Evolutionary conservation across 768 basidiomycete genomes (phyloP).

Genomic region (Psilocybe subaeruginosa): DNA sequence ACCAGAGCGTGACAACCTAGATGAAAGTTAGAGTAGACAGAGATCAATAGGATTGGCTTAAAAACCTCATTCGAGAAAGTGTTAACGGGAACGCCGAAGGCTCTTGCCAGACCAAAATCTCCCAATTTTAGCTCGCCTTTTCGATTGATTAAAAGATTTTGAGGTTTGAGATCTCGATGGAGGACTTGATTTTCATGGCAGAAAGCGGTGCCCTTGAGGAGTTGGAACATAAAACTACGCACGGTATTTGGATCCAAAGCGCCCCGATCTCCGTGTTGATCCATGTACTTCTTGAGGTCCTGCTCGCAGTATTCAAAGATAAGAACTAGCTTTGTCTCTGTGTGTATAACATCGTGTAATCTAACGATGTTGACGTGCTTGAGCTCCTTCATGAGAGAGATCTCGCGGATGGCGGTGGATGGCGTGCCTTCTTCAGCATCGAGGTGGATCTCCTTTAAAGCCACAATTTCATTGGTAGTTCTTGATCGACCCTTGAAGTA

Average conservation of each 20-base stretch:
- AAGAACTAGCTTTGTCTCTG: slow-evolving; percentile 95
- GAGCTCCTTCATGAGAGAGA: slow-evolving; percentile 98
- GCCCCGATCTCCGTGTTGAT: slow-evolving; percentile 94
- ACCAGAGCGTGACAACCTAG: slow-evolving; percentile 98
- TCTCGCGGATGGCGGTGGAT: slow-evolving; percentile 98
- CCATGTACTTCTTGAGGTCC: slow-evolving; percentile 99
- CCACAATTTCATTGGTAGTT: slow-evolving; percentile 98
- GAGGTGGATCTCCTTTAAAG: slow-evolving; percentile 97
- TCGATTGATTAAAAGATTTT: slow-evolving; percentile 96
- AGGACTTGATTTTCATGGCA: slow-evolving; percentile 99
- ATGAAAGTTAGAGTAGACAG: neutral
- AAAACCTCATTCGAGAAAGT: slow-evolving; percentile 95
- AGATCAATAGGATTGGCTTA: neutral
- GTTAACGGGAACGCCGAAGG: slow-evolving; percentile 98
- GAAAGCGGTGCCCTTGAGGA: slow-evolving; percentile 95
- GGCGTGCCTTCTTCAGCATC: slow-evolving; percentile 99
- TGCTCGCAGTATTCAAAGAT: slow-evolving; percentile 99
- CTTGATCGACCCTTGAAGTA: slow-evolving; percentile 80
- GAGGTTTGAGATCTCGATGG: slow-evolving; percentile 97
- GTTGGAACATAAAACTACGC: slow-evolving; percentile 97
- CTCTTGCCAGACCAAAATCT: slow-evolving; percentile 96
- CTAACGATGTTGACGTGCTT: slow-evolving; percentile 99
- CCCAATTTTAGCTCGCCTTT: slow-evolving; percentile 97
- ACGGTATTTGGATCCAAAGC: slow-evolving; percentile 91
- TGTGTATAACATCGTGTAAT: slow-evolving; percentile 98